Conservation (phyloP, 129 eudicot species). For the Arctium lappa region DNA sequence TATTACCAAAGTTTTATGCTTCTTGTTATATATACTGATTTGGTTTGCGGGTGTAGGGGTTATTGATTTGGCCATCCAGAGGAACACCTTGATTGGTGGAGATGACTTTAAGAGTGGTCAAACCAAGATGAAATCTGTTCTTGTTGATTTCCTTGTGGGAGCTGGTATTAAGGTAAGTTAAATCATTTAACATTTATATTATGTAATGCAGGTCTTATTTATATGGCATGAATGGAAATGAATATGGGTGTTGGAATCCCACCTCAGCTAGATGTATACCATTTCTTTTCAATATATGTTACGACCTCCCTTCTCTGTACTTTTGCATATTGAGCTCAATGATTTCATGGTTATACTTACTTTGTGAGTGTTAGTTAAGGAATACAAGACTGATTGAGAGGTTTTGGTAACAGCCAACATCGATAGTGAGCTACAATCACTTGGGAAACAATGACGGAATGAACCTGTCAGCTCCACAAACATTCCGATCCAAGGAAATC, state of each 20-base stretch:
- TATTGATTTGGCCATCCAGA: constrained; percentile 84
- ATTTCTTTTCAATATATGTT: too few species aligned
- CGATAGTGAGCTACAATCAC: constrained; percentile 98
- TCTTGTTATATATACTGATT: background rate
- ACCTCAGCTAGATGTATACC: too few species aligned
- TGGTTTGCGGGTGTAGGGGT: constrained; percentile 44
- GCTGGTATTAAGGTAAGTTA: constrained; percentile 89
- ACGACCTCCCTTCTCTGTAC: too few species aligned
- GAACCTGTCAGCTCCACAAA: constrained; percentile 98
- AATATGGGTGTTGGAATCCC: too few species aligned
- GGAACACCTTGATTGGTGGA: constrained; percentile 91
- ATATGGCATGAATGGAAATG: too few species aligned
- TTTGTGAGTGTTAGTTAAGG: background rate
- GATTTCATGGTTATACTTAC: too few species aligned
- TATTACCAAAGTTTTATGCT: background rate
- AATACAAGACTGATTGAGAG: background rate
- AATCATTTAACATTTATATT: too few species aligned
- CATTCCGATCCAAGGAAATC: constrained; percentile 95
- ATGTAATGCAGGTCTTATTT: background rate
- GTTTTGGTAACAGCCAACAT: constrained; percentile 69
- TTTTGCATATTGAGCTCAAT: too few species aligned
- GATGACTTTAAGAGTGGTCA: constrained; percentile 99
- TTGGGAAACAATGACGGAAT: constrained; percentile 98
- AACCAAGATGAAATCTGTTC: constrained; percentile 98
- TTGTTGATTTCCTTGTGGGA: constrained; percentile 98